phyloP scores from a whole-genome alignment of 768 basidiomycete species.

The Suillus variegatus region DNA sequence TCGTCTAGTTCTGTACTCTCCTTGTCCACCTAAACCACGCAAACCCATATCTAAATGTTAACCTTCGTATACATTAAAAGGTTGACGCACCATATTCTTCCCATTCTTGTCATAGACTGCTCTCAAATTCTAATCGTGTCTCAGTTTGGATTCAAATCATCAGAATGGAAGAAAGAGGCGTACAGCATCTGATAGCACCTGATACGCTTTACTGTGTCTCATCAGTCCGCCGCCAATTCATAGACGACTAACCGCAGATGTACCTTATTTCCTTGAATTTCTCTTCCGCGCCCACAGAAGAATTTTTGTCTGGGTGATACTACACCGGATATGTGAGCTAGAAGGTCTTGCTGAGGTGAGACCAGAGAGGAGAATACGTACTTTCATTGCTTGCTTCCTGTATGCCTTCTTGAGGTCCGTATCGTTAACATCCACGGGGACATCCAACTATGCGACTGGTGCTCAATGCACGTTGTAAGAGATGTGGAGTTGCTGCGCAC shows the following conservation, averaged over 20 bases:
- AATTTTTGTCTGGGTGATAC: slow-evolving; percentile 97
- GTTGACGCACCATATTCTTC: slow-evolving; percentile 69
- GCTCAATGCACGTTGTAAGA: neutral
- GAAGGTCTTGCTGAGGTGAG: neutral
- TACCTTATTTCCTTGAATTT: slow-evolving; percentile 97
- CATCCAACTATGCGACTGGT: slow-evolving; percentile 55
- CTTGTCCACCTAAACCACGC: slow-evolving; percentile 57
- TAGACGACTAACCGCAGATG: slow-evolving; percentile 16
- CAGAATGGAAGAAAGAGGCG: slow-evolving; percentile 28
- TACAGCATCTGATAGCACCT: slow-evolving; percentile 84
- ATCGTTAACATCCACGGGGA: slow-evolving; percentile 72
- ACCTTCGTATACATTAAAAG: slow-evolving; percentile 9
- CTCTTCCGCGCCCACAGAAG: slow-evolving; percentile 88
- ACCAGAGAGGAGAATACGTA: slow-evolving; percentile 33
- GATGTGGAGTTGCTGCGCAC: slow-evolving; percentile 40
- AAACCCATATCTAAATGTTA: slow-evolving; percentile 10
- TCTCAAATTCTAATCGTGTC: slow-evolving; percentile 62
- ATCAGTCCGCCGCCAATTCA: slow-evolving; percentile 12
- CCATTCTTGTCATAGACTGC: slow-evolving; percentile 96
- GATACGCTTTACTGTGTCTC: slow-evolving; percentile 85
- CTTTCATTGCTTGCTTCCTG: slow-evolving; percentile 92
- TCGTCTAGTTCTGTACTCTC: slow-evolving; percentile 88
- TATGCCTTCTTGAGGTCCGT: slow-evolving; percentile 93
- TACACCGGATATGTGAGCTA: slow-evolving; percentile 28
- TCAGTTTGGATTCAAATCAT: neutral